A percentile compares a stretch with the other conserved stretches of the same genome.
Evolutionary conservation across 2,329 filamentous ascomycete species (phyloP).

Genomic region (Fusarium sublunatum): DNA sequence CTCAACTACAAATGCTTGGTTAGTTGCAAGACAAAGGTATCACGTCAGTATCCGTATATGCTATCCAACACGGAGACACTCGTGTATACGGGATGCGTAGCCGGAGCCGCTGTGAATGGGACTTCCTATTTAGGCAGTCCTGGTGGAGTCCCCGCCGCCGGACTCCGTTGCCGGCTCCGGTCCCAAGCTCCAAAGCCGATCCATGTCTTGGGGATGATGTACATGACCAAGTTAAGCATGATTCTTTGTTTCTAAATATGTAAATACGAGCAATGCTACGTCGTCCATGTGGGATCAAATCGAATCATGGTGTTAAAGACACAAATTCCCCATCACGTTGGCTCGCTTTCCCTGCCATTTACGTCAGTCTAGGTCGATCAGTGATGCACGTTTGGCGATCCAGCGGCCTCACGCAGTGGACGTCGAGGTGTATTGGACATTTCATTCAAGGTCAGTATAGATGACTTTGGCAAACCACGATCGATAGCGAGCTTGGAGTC

Average conservation of each 20-base stretch:
- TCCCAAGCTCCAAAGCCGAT: constrained; percentile 8
- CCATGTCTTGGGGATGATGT: not conserved
- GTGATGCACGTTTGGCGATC: constrained; percentile 32
- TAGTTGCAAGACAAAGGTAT: not conserved
- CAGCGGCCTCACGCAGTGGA: constrained; percentile 30
- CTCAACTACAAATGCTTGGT: not conserved
- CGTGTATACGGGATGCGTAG: constrained; percentile 4
- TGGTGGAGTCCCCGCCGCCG: constrained; percentile 19
- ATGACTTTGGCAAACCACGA: constrained; percentile 3
- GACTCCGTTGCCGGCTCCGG: constrained; percentile 25
- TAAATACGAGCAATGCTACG: not conserved
- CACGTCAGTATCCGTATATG: constrained; percentile 8
- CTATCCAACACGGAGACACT: constrained; percentile 2
- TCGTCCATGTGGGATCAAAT: not conserved
- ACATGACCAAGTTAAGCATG: not conserved
- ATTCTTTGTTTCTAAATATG: not conserved
- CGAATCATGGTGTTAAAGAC: not conserved
- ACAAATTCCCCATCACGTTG: not conserved
- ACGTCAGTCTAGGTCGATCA: constrained; percentile 31
- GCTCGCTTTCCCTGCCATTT: constrained; percentile 13
- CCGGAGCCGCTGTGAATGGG: not conserved
- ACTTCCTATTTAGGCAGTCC: constrained; percentile 36
- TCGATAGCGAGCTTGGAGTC: not conserved
- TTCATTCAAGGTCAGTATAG: not conserved
- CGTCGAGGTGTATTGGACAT: constrained; percentile 4